Evolutionary conservation across 2,329 filamentous ascomycete species (phyloP).

Genomic region (Claviceps sorghi): DNA sequence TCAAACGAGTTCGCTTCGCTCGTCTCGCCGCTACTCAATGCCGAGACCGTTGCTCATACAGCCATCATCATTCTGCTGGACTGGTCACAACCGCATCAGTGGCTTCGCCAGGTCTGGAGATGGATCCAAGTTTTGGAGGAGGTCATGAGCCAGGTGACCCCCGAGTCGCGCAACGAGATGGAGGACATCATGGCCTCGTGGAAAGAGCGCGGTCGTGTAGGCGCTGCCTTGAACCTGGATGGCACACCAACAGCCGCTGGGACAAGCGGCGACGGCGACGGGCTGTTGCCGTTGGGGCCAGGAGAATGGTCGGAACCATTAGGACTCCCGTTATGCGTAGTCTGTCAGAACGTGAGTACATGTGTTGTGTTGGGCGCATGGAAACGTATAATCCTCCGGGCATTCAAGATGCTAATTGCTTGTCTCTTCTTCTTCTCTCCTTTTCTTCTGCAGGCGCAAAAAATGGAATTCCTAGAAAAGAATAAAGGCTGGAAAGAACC

Average conservation of each 20-base stretch:
- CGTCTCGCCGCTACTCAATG: constrained; percentile 69
- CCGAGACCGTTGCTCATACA: constrained; percentile 71
- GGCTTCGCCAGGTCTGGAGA: constrained; percentile 74
- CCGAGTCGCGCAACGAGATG: constrained; percentile 67
- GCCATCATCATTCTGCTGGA: constrained; percentile 84
- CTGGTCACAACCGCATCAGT: constrained; percentile 87
- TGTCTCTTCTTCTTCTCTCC: neutral
- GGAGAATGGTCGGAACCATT: constrained; percentile 89
- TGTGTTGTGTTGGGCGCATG: neutral
- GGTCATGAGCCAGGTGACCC: constrained; percentile 58
- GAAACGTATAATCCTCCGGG: neutral
- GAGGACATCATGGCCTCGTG: constrained; percentile 73
- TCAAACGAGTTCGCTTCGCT: constrained; percentile 71
- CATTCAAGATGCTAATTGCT: neutral
- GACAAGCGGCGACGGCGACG: constrained; percentile 42
- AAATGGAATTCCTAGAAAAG: constrained; percentile 80
- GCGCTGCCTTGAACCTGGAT: constrained; percentile 47
- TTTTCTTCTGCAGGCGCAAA: constrained; percentile 47
- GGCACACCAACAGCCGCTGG: constrained; percentile 42
- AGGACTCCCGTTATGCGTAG: constrained; percentile 75
- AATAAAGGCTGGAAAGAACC: constrained; percentile 90
- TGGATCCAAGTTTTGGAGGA: constrained; percentile 78
- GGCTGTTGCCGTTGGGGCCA: constrained; percentile 63
- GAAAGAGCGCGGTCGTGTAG: constrained; percentile 59
- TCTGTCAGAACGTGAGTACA: constrained; percentile 74